Evolutionary conservation across 495 filamentous ascomycete genomes (phyloP), one percentile per base, ranked within the genome.

Genomic region (Penicillium malachiteum): DNA sequence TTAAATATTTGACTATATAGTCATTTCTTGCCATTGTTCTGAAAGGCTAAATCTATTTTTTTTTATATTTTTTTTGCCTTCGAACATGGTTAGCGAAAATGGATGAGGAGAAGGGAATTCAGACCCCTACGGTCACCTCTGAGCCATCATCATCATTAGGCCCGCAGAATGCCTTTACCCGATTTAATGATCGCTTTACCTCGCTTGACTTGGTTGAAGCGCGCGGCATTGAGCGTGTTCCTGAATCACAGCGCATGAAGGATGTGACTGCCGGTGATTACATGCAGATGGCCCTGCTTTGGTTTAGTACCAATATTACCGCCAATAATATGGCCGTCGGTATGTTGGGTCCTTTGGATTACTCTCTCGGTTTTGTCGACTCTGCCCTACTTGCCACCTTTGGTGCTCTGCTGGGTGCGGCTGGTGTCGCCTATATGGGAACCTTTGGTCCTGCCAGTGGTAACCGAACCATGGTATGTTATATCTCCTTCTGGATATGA

Each of bases 271-370:
- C 60, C 16, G 17, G 60, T 13, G 60, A 68, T 40, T 73, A 79
- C 51, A 52, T 78, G 48, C 86, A 87, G 62, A 81, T 89, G 60
- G 67, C 69, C 12, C 60, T 87, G 21, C 53, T 88, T 11, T 87
- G 85, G 84, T 81, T 86, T 64, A 80, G 78, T 30, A 78, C 84
- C 54, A 88, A 87, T 64, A 73, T 86, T 21, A 79, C 80, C 0
- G 81, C 83, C 33, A 87, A 87, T 60, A 87, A 87, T 59, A 75
- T 88, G 45, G 79, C 81, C 0, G 66, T 84, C 1, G 87, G 83
- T 3, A 73, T 87, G 62, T 73, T 88, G 6, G 87, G 85, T 0
- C 84, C 85, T 0, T 60, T 81, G 14, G 67, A 81, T 7, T 90
- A 82, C 59, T 64, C 68, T 1, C 68, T 90, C 35, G 78, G 83